A percentile compares a stretch with the other conserved stretches of the same genome.
Evolutionary conservation across 2,329 filamentous ascomycete genomes (phyloP).

Genomic region (Penicillium brevicompactum): DNA sequence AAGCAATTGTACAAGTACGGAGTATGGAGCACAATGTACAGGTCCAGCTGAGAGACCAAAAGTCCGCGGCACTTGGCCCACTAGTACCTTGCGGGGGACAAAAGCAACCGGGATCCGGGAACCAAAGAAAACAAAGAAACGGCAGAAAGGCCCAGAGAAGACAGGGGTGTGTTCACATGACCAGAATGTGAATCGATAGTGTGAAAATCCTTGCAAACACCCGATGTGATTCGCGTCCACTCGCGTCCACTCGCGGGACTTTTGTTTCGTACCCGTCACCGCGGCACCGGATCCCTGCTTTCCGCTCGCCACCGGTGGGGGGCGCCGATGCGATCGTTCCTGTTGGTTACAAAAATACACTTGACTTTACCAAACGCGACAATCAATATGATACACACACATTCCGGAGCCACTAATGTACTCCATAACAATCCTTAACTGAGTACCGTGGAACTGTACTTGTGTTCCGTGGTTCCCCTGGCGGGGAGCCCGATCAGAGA

Average conservation of each 20-base stretch:
- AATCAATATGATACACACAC: background rate
- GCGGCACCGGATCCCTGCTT: slow-evolving; percentile 38
- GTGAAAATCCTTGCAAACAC: slow-evolving; percentile 21
- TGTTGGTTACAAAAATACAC: slow-evolving; percentile 17
- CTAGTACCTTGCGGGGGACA: slow-evolving; percentile 3
- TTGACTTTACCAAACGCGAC: background rate
- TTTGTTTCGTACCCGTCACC: slow-evolving; percentile 35
- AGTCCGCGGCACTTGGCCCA: background rate
- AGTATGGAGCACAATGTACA: background rate
- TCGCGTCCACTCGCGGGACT: slow-evolving; percentile 10
- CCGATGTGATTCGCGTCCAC: slow-evolving; percentile 9
- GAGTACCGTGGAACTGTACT: slow-evolving; percentile 12
- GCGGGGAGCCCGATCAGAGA: slow-evolving; percentile 1
- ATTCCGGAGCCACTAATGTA: slow-evolving; percentile 2
- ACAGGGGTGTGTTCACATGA: slow-evolving; percentile 23
- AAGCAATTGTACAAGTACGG: background rate
- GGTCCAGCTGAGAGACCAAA: slow-evolving; percentile 3
- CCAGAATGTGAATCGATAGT: slow-evolving; percentile 21
- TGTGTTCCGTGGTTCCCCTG: slow-evolving; percentile 13
- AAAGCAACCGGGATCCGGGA: background rate
- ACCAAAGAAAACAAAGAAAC: background rate
- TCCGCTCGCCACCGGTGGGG: slow-evolving; percentile 30
- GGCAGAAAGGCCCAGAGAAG: background rate
- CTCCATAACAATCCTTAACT: slow-evolving; percentile 11
- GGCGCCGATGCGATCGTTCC: slow-evolving; percentile 20